phyloP scores from a whole-genome alignment of 2,329 filamentous ascomycete genomes.

The Pseudocercospora musae region DNA sequence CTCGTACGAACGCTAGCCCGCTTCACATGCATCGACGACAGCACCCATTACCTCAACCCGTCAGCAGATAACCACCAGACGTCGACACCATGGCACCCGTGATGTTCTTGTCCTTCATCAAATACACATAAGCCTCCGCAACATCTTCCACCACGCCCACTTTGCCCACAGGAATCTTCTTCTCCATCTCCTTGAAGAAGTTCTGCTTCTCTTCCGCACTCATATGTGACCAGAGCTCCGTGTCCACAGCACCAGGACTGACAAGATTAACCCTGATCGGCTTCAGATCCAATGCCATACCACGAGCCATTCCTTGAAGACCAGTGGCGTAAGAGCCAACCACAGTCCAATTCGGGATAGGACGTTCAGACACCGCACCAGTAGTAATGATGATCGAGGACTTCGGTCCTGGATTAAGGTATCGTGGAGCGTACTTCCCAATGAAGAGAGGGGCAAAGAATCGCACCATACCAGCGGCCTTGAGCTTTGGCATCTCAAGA shows the following conservation, averaged over 20 bases:
- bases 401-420: constrained; percentile 42
- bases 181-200: constrained; percentile 27
- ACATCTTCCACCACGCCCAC: constrained; percentile 43
- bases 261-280: constrained; percentile 64
- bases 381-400: constrained; percentile 58
- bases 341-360: constrained; percentile 52
- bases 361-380: constrained; percentile 51
- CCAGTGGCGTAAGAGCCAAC: constrained; percentile 50
- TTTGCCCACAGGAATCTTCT: constrained; percentile 35
- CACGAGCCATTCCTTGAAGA: constrained; percentile 52
- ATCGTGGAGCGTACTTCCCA: constrained; percentile 49
- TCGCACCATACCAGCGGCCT: constrained; percentile 48
- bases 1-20: background rate
- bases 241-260: constrained; percentile 52
- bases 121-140: constrained; percentile 48
- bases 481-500: constrained; percentile 40
- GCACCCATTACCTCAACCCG: constrained; percentile 4
- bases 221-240: constrained; percentile 41
- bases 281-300: constrained; percentile 60
- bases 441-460: constrained; percentile 52
- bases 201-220: constrained; percentile 28
- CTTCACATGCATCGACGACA: background rate
- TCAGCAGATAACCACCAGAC: constrained; percentile 28
- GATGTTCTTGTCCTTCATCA: constrained; percentile 47
- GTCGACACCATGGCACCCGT: constrained; percentile 45